phyloP scores from a whole-genome alignment of 495 filamentous ascomycete genomes.

The Lepidopterella palustris region DNA sequence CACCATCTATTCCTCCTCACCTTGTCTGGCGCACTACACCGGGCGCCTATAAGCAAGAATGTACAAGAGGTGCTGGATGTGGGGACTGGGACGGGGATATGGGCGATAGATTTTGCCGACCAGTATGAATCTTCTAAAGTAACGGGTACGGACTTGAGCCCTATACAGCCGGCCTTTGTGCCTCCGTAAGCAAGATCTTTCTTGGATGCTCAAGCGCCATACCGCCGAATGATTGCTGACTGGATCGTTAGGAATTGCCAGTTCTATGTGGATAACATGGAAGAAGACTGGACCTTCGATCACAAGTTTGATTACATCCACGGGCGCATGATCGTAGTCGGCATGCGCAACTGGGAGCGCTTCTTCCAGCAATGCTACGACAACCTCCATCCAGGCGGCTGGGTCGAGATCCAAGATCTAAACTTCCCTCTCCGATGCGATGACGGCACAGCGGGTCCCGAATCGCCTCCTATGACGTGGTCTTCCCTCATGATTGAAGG shows the following conservation, averaged over 20 bases:
- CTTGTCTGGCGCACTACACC: background rate
- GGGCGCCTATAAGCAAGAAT: background rate
- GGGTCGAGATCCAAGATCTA: constrained; percentile 2
- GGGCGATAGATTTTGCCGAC: background rate
- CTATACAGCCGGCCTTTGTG: background rate
- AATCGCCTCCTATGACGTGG: background rate
- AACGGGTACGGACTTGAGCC: background rate
- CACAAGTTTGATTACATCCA: constrained; percentile 4
- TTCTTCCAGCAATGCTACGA: background rate
- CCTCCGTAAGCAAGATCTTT: too few relatives aligned
- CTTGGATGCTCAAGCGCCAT: too few relatives aligned
- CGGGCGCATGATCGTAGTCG: background rate
- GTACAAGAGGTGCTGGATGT: background rate
- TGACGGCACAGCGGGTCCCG: constrained; percentile 10
- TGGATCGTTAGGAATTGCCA: too few relatives aligned
- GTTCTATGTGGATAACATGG: background rate
- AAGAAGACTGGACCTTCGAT: background rate
- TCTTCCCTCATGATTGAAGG: background rate
- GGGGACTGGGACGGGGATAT: background rate
- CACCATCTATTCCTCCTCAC: background rate
- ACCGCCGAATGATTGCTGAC: too few relatives aligned
- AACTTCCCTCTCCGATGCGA: constrained; percentile 7
- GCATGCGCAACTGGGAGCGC: background rate
- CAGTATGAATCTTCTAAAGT: background rate
- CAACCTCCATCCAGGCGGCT: background rate